Evolutionary conservation across 2,329 filamentous ascomycete genomes (phyloP), one percentile per base, ranked within the genome.

Genomic region (Pseudonectria foliicola): DNA sequence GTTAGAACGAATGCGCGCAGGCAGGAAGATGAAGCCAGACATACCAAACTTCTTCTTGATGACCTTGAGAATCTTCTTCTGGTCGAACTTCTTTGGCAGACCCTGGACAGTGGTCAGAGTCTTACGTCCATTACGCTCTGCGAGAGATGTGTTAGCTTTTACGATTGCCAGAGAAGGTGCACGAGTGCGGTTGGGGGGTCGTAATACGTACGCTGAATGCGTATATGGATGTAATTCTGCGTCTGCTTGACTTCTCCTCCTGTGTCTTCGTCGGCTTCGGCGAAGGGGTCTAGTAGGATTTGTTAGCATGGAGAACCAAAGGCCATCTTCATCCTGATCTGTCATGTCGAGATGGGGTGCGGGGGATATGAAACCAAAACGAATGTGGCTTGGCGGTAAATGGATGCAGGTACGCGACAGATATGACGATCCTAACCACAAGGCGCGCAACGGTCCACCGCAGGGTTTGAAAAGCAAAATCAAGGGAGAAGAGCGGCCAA

Each of bases 71-170:
- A 98, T 95, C 75, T 95, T 95, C 81, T 95, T 96, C 70, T 92
- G 88, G 71, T 95, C 90, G 62, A 95, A 96, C 66, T 96, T 95
- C 75, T 92, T 92, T 48, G 92, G 90, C 59, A 98, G 82, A 70
- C 92, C 92, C 79, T 96, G 90, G 60, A 98, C 89, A 58, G 92
- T 98, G 58, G 92, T 98, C 84, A 98, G 78, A 75, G 92, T 96
- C 80, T 98, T 98, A 70, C 92, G 92, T 81, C 92, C 92, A 96
- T 98, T 98, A 73, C 92, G 92, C 75, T 98, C 90, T 96, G 66
- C 24, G 31, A 14, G 10, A n/a, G 37, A 25, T 33, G 46, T 39
- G 63, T 77, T 53, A 75, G 71, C 38, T 43, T 7, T n/a, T 21
- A 14, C 18, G 29, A 14, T 10, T 30, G 33, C 34, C 26, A 13